phyloP scores from a whole-genome alignment of 2,329 filamentous ascomycete species.

The Fusarium staphyleae region DNA sequence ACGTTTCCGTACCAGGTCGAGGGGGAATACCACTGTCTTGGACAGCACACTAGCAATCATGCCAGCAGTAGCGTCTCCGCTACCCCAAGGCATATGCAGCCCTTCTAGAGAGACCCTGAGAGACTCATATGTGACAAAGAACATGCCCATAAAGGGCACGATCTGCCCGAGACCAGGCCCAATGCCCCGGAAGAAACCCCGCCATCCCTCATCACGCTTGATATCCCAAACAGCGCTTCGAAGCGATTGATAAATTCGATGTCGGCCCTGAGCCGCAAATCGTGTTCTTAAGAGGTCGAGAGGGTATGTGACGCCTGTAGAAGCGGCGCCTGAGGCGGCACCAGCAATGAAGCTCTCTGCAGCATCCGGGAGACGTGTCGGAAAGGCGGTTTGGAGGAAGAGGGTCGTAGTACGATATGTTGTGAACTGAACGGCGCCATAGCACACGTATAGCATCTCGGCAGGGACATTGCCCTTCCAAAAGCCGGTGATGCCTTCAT shows the following conservation, averaged over 20 bases:
- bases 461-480: conserved; percentile 99
- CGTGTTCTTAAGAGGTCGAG: conserved; percentile 91
- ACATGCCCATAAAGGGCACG: conserved; percentile 95
- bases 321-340: conserved; percentile 79
- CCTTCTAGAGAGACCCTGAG: conserved; percentile 66
- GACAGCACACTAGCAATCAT: conserved; percentile 79
- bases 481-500: conserved; percentile 85
- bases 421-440: conserved; percentile 88
- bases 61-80: conserved; percentile 84
- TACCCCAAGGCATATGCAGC: conserved; percentile 71
- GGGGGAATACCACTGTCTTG: conserved; percentile 90
- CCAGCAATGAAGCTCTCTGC: conserved; percentile 84
- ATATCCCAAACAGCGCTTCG: conserved; percentile 75
- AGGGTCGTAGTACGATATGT: conserved; percentile 80
- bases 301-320: conserved; percentile 87
- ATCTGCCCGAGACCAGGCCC: conserved; percentile 85
- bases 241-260: conserved; percentile 80
- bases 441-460: conserved; percentile 91
- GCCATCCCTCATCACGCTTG: conserved; percentile 72
- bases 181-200: conserved; percentile 88
- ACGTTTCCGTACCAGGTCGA: conserved; percentile 91
- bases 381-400: conserved; percentile 63
- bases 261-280: conserved; percentile 90
- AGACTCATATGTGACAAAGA: conserved; percentile 89
- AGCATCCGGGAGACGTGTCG: conserved; percentile 63